Conservation (phyloP, 805 yeast genomes). For the Yamadazyma paraphyllophila region DNA sequence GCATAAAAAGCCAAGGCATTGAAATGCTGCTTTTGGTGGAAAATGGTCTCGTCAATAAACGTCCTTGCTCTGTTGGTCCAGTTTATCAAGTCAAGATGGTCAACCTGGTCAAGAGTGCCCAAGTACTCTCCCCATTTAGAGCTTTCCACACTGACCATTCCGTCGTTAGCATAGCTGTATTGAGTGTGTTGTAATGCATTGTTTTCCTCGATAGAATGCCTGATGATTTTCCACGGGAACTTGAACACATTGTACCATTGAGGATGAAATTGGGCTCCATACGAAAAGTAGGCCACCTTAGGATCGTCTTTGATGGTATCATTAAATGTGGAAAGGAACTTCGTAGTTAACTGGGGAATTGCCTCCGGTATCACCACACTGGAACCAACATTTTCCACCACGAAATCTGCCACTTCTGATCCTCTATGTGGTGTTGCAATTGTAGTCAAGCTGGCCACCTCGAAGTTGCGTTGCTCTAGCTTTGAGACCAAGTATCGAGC, state of each 20-base stretch:
- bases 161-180: constrained; percentile 65
- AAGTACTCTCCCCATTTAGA: constrained; percentile 81
- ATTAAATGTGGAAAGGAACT: constrained; percentile 55
- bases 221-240: constrained; percentile 63
- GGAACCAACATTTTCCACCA: constrained; percentile 34
- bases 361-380: constrained; percentile 25
- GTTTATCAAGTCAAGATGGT: constrained; percentile 83
- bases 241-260: constrained; percentile 59
- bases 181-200: constrained; percentile 6
- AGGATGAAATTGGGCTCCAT: constrained; percentile 75
- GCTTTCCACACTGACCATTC: constrained; percentile 76
- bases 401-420: constrained; percentile 74
- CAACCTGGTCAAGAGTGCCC: constrained; percentile 76
- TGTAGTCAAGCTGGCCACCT: constrained; percentile 76
- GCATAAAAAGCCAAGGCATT: constrained; percentile 70
- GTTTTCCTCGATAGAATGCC: constrained; percentile 18
- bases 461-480: constrained; percentile 41
- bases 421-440: constrained; percentile 89
- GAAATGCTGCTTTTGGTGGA: constrained; percentile 41
- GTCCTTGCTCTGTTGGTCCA: constrained; percentile 62
- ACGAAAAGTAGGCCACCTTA: constrained; percentile 70
- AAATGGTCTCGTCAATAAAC: constrained; percentile 28
- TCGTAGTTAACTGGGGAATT: constrained; percentile 66
- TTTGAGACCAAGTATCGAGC: constrained; percentile 70
- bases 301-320: constrained; percentile 51